Evolutionary conservation across 805 yeast species (phyloP).

Genomic region (Metahyphopichia silvanorum): DNA sequence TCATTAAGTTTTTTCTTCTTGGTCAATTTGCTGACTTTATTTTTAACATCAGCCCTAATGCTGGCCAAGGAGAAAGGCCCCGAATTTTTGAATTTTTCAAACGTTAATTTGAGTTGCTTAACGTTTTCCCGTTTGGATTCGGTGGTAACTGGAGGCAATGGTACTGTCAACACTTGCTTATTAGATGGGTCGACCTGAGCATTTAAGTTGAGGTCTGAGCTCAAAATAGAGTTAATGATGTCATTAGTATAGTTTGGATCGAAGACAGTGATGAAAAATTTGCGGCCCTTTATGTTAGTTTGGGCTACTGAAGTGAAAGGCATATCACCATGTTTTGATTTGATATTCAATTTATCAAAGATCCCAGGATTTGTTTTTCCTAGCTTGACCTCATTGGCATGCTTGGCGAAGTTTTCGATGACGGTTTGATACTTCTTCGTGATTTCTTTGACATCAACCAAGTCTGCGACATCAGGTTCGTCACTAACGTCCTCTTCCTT

Average conservation of each 20-base stretch:
- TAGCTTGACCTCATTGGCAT: slow-evolving; percentile 59
- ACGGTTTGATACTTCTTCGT: slow-evolving; percentile 45
- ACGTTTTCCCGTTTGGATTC: slow-evolving; percentile 58
- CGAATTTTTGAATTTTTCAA: slow-evolving; percentile 58
- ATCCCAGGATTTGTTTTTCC: slow-evolving; percentile 68
- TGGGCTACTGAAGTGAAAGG: slow-evolving; percentile 67
- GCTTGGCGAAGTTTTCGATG: slow-evolving; percentile 50
- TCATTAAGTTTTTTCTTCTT: slow-evolving; percentile 50
- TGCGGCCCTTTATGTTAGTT: slow-evolving; percentile 66
- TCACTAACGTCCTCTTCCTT: slow-evolving; percentile 10
- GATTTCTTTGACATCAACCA: slow-evolving; percentile 31
- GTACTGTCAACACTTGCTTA: slow-evolving; percentile 68
- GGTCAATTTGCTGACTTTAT: slow-evolving; percentile 55
- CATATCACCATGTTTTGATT: slow-evolving; percentile 42
- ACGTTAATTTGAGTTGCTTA: slow-evolving; percentile 61
- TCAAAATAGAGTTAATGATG: slow-evolving; percentile 68
- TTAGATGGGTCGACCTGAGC: slow-evolving; percentile 76
- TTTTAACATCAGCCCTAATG: slow-evolving; percentile 51
- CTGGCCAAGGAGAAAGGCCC: slow-evolving; percentile 45
- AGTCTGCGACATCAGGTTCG: slow-evolving; percentile 5
- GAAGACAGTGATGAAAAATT: slow-evolving; percentile 75
- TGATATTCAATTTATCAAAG: slow-evolving; percentile 58
- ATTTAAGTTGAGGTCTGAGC: slow-evolving; percentile 66
- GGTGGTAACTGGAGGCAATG: slow-evolving; percentile 71
- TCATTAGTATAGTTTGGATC: slow-evolving; percentile 74